Percentiles rank a stretch among this genome's conserved stretches.
phyloP scores from a whole-genome alignment of 345 rosid genomes.

The Populus deltoides region DNA sequence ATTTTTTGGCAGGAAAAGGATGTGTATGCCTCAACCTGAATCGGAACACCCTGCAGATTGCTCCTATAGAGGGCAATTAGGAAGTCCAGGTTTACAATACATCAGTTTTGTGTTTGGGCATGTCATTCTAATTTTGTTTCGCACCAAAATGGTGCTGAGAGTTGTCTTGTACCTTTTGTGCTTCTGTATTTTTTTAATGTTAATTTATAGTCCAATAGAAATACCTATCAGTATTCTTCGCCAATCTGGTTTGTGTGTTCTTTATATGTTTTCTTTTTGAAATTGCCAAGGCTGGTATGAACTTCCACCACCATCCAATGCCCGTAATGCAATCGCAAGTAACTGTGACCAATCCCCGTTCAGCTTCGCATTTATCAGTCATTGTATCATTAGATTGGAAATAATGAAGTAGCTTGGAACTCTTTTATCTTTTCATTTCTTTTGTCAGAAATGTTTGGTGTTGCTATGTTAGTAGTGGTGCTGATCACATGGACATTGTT shows the following conservation, averaged over 20 bases:
- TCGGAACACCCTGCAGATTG: slow-evolving; percentile 6
- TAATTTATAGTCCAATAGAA: slow-evolving; percentile 24
- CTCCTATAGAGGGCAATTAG: background rate
- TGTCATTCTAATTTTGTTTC: slow-evolving; percentile 27
- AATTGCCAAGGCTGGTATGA: slow-evolving; percentile 10
- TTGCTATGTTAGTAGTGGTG: too few relatives aligned
- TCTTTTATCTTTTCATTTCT: background rate
- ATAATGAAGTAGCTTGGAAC: background rate
- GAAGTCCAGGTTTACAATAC: slow-evolving; percentile 23
- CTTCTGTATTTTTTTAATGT: background rate
- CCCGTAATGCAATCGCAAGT: slow-evolving; percentile 14
- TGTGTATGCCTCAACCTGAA: slow-evolving; percentile 19
- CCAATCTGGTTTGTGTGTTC: slow-evolving; percentile 20
- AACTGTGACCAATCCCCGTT: background rate
- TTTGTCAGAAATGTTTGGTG: too few relatives aligned
- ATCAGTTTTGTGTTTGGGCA: slow-evolving; percentile 15
- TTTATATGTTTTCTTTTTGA: slow-evolving; percentile 3
- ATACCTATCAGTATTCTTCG: slow-evolving; percentile 16
- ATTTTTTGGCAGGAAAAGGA: slow-evolving; percentile 34
- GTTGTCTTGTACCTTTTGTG: slow-evolving; percentile 13
- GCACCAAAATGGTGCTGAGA: slow-evolving; percentile 22
- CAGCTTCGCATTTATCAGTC: background rate
- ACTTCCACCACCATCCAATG: background rate
- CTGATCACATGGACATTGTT: too few relatives aligned
- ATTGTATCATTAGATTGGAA: too few relatives aligned